Base-by-base conservation (phyloP, 2,329 filamentous ascomycete genomes). In the Macrophomina tecta region DNA sequence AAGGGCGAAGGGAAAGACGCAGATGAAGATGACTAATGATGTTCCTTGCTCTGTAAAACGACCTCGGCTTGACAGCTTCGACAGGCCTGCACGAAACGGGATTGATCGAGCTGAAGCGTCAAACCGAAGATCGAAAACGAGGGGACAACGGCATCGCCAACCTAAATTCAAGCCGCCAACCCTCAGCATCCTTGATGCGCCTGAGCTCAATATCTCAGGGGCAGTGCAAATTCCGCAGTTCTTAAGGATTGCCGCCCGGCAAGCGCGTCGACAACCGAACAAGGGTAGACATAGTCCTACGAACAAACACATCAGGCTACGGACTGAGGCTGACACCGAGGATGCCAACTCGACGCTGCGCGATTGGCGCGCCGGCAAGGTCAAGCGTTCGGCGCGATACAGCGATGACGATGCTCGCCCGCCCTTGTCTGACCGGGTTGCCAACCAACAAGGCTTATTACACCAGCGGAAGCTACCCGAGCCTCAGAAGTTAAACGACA, bases 161-260 rank as follows among this genome's bases (percentile, higher is more conserved):
- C 52, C 68, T n/a, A 74, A 68, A 58, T 69, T 49, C 36, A 56
- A 65, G 30, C 67, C 70, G 14, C 76, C 78, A 68, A 66, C 71
- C 68, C 72, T 84, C 72, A 83, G 86, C 68, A 83, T 89, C 18
- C 72, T 87, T 6, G 86, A 89, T 76, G 78, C 79, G 9, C 58
- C 58, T 2, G 14, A 28, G 8, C 38, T 63, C 1, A 28, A 62
- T 8, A 51, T 6, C 18, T 16, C 23, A 8, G 51, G 14, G 9
- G 4, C 60, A 12, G 18, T 16, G 14, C 28, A 23, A n/a, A 30
- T 81, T 45, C 85, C 87, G 8, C 81, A 81, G 28, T 89, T 89
- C 64, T 76, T 89, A 5, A 81, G 82, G 63, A 73, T 90, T 67
- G 87, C 87, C 40, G 80, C 81, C 34, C 82, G 87, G 68, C 79